Evolutionary conservation across 768 basidiomycete species (phyloP).

Genomic region (Lyophyllum shimeji): DNA sequence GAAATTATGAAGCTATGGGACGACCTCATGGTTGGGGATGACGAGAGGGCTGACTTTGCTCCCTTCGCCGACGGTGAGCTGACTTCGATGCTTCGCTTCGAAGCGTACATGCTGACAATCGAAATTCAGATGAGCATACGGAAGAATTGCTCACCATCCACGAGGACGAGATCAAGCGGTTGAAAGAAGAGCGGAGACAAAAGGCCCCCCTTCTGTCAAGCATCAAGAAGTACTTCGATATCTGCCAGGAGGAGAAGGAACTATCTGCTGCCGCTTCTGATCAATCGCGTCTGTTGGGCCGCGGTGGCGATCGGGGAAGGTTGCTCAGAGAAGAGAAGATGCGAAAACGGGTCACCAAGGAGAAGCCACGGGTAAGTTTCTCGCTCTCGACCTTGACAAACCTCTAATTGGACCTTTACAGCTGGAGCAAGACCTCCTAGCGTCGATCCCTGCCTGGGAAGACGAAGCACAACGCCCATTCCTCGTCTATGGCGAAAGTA

Average conservation of each 20-base stretch:
- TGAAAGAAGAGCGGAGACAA: slow-evolving; percentile 79
- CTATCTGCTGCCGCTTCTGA: slow-evolving; percentile 79
- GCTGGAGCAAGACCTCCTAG: slow-evolving; percentile 87
- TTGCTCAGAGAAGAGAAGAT: slow-evolving; percentile 95
- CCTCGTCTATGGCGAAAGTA: slow-evolving; percentile 80
- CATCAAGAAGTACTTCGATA: slow-evolving; percentile 88
- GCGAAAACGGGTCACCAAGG: slow-evolving; percentile 88
- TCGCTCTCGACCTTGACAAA: neutral
- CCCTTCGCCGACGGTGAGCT: slow-evolving; percentile 81
- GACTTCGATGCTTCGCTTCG: neutral
- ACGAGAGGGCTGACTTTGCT: slow-evolving; percentile 78
- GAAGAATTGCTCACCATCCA: slow-evolving; percentile 85
- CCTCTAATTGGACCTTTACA: slow-evolving; percentile 26
- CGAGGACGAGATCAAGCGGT: slow-evolving; percentile 77
- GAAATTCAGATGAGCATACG: slow-evolving; percentile 71
- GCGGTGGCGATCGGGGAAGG: slow-evolving; percentile 84
- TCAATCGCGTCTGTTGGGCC: slow-evolving; percentile 77
- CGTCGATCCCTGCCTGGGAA: slow-evolving; percentile 86
- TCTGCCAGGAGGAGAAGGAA: slow-evolving; percentile 88
- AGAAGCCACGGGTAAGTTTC: slow-evolving; percentile 85
- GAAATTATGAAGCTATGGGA: slow-evolving; percentile 86
- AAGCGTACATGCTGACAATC: slow-evolving; percentile 3
- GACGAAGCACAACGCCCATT: slow-evolving; percentile 69
- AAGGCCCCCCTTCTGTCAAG: slow-evolving; percentile 75
- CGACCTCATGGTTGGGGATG: slow-evolving; percentile 81